Evolutionary conservation across 805 yeast genomes (phyloP).

Genomic region (Metschnikowia continentalis): DNA sequence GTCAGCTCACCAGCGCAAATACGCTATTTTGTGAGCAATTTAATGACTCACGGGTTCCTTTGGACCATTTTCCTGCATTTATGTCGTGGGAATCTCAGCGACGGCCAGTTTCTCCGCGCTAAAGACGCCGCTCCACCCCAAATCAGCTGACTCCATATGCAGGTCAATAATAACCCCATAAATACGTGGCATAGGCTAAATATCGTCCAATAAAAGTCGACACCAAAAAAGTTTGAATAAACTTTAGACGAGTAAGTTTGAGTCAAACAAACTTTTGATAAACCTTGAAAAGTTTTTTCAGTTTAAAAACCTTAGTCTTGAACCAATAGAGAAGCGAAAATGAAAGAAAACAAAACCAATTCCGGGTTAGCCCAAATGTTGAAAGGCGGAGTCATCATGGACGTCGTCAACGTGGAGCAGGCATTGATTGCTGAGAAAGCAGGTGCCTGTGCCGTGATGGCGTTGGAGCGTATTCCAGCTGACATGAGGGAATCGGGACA

Average conservation of each 20-base stretch:
- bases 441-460: slow-evolving; percentile 90
- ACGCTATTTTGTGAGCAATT: background rate
- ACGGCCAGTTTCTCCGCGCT: background rate
- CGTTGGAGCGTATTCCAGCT: slow-evolving; percentile 79
- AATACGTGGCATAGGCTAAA: background rate
- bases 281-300: no score
- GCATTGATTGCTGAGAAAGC: slow-evolving; percentile 77
- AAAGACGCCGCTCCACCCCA: background rate
- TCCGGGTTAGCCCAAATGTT: slow-evolving; percentile 84
- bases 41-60: background rate
- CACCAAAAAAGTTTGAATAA: no score
- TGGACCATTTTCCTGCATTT: background rate
- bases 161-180: background rate
- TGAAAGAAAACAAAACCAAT: slow-evolving; percentile 44
- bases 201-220: background rate
- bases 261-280: no score
- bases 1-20: no score
- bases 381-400: slow-evolving; percentile 73
- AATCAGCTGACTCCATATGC: background rate
- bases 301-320: no score
- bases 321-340: background rate
- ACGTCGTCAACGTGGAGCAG: slow-evolving; percentile 75
- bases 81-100: no score
- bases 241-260: no score
- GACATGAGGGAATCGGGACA: slow-evolving; percentile 80